A percentile compares a stretch with the other conserved stretches of the same genome.
Evolutionary conservation across 78 protist species (phyloP).

Genomic region (Creolimax fragrantissima): DNA sequence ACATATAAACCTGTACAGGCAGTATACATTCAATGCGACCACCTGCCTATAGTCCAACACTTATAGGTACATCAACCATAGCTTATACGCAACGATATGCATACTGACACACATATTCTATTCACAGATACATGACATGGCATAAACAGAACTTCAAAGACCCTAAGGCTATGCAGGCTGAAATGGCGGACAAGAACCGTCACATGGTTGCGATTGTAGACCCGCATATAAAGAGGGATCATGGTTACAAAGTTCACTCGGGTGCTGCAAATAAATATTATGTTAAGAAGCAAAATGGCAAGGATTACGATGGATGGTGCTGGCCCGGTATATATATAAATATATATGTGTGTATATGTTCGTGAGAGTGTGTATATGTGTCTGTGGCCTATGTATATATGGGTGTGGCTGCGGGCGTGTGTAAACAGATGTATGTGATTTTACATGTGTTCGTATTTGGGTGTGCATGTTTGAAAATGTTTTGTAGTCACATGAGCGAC

Average conservation of each 20-base stretch:
- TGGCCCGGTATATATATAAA: slow-evolving; percentile 88
- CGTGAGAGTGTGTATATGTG: not conserved
- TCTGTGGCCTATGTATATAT: not conserved
- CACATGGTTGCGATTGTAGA: slow-evolving; percentile 90
- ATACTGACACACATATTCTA: not conserved
- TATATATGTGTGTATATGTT: not conserved
- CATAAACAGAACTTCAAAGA: slow-evolving; percentile 79
- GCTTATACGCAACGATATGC: too few species aligned
- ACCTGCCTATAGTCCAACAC: too few species aligned
- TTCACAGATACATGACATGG: slow-evolving; percentile 91
- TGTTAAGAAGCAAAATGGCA: slow-evolving; percentile 62
- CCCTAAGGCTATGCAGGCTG: slow-evolving; percentile 65
- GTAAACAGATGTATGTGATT: not conserved
- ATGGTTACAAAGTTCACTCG: slow-evolving; percentile 69
- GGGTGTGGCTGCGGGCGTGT: not conserved
- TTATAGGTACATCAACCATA: too few species aligned
- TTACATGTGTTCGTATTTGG: not conserved
- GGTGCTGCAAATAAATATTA: slow-evolving; percentile 65
- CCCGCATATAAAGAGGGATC: slow-evolving; percentile 90
- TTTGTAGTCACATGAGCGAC: too few species aligned
- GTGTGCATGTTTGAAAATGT: too few species aligned
- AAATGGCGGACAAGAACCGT: slow-evolving; percentile 23
- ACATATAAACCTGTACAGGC: too few species aligned
- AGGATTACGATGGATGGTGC: slow-evolving; percentile 90
- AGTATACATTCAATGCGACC: too few species aligned